phyloP scores from a whole-genome alignment of 202 grass and related monocot genomes.

The Carex arenaria region DNA sequence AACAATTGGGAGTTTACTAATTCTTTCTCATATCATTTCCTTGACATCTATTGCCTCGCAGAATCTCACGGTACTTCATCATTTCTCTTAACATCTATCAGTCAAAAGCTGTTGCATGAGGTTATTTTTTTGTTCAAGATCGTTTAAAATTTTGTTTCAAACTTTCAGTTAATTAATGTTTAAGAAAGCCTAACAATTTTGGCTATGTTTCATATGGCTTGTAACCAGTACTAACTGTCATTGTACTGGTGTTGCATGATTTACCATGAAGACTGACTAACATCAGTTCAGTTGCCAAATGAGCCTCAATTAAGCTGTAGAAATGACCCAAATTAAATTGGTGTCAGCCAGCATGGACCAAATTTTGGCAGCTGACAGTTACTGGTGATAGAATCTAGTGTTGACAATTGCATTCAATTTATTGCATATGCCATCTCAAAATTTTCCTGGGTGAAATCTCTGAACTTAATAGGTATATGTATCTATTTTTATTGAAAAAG shows the following conservation, averaged over 20 bases:
- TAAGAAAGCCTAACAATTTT: neutral
- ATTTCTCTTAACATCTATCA: neutral
- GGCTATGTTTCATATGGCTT: neutral
- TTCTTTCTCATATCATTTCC: conserved; percentile 88
- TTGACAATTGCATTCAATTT: neutral
- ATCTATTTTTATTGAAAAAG: neutral
- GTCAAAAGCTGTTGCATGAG: neutral
- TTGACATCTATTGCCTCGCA: conserved; percentile 60
- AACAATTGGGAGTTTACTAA: conserved; percentile 78
- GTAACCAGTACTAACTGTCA: neutral
- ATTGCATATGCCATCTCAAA: neutral
- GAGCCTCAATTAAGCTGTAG: neutral
- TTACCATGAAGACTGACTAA: neutral
- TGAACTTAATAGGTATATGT: neutral
- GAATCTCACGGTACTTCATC: conserved; percentile 46
- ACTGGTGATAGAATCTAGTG: neutral
- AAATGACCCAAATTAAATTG: neutral
- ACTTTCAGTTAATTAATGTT: neutral
- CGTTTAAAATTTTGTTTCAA: neutral
- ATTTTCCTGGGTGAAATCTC: neutral
- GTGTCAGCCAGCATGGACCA: neutral
- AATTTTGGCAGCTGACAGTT: neutral
- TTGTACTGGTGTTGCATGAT: neutral
- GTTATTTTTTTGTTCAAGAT: neutral
- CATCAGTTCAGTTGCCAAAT: neutral